phyloP scores from a whole-genome alignment of 257 asterid species.

The Craterostigma plantagineum region DNA sequence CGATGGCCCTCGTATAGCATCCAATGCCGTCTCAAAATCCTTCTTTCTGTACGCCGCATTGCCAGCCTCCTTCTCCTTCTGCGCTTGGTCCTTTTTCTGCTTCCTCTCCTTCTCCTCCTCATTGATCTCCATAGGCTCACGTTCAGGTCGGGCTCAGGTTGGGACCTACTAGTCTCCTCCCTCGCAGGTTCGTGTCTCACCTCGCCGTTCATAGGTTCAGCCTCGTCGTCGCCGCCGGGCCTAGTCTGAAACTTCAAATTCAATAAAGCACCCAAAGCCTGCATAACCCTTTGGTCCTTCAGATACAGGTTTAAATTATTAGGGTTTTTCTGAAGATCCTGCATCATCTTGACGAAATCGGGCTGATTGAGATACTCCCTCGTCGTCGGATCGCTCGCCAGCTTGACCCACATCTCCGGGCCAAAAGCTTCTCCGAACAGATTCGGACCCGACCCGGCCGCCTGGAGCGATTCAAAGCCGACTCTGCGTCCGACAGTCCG shows the following conservation, averaged over 20 bases:
- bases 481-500: conserved; percentile 66
- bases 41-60: conserved; percentile 83
- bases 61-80: conserved; percentile 77
- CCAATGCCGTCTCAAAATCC: conserved; percentile 74
- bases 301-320: conserved; percentile 39
- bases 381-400: too few species aligned
- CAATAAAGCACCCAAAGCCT: conserved; percentile 62
- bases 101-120: conserved; percentile 41
- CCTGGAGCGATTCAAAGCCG: conserved; percentile 22
- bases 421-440: conserved; percentile 90
- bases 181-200: too few species aligned
- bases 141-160: conserved; percentile 17
- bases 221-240: conserved; percentile 28
- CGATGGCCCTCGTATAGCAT: conserved; percentile 57
- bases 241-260: conserved; percentile 38
- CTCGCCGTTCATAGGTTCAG: conserved; percentile 36
- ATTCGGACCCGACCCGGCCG: conserved; percentile 16
- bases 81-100: conserved; percentile 41
- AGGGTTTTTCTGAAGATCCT: conserved; percentile 77
- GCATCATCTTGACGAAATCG: conserved; percentile 66
- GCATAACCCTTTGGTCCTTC: conserved; percentile 86
- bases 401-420: conserved; percentile 92
- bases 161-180: conserved; percentile 21
- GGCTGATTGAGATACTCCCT: conserved; percentile 50
- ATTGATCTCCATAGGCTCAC: conserved; percentile 28